Evolutionary conservation across 495 filamentous ascomycete species (phyloP), one percentile per base, ranked within the genome.

Genomic region (Hypoxylon cercidicola): DNA sequence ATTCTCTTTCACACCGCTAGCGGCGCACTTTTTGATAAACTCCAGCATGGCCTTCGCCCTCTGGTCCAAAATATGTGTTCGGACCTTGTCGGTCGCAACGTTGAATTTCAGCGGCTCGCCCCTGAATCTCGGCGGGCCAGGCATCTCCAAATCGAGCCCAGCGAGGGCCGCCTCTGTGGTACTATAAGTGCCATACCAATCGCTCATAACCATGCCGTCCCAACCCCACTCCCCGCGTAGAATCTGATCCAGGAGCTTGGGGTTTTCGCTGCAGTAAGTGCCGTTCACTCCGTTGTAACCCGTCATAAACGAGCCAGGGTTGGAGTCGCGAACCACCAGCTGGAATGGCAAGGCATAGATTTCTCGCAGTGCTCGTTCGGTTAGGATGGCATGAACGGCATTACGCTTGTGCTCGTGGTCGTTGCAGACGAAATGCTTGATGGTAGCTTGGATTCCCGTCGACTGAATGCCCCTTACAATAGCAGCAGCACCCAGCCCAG

Each of bases 371-470:
- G 90, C 87, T 18, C 91, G 82, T 49, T 89, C 82, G 0, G 88
- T 88, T 15, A 93, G 76, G 46, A 89, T 85, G 41, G 82, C 85
- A 71, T 88, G 79, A 1, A 92, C 87, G 0, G 84, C 86, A 78
- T 89, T 84, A 0, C 91, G 79, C 74, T 87, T 84, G 56, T 90
- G 86, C 68, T 94, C 90, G 69, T 90, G 88, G 68, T 93, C 91
- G 72, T 93, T 94, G 62, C 85, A 88, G n/a, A 90, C 86, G 68
- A 91, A 94, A 70, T 94, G 91, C 80, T 93, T 94, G 47, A 92
- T 77, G 0, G 88, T 90, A 0, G 90, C 88, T 19, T 84, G 85
- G 19, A 93, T 84, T 2, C 89, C 88, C 35, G 85, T 88, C 30
- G 81, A 82, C 72, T 94, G 89, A 37, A 94, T 83, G 10, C 90